Base-by-base conservation (phyloP, 106 monocot species). In the Vanilla planifolia region DNA sequence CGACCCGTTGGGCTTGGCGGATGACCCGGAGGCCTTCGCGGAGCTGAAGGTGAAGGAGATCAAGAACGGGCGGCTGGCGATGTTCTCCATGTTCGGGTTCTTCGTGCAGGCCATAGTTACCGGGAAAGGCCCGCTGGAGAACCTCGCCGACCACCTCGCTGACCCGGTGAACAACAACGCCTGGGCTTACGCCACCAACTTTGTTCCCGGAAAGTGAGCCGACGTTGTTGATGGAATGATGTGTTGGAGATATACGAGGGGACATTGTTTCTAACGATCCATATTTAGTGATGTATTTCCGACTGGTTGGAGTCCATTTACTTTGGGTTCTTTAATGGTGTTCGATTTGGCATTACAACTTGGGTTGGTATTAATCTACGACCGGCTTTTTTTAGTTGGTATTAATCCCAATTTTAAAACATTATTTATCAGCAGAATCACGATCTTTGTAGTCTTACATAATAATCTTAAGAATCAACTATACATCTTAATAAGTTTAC, bases 31-130 rank as follows among this genome's bases (percentile, higher is more conserved):
- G 61, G 81, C 81, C 16, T 82, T 82, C 44, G 81, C 76, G 2
- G 81, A 82, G 77, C 65, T 82, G 36, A 82, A 82, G 73, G 76
- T 82, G 65, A 82, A 82, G 72, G 81, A 82, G 68, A 43, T 82
- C 25, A 82, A 82, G 81, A 82, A 82, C 33, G 79, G 79, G 0
- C 57, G 79, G 29, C 55, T 79, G 24, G 79, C 79, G 22, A 79
- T 79, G 79, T 79, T 79, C 70, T 79, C 79, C 35, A 74, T 79
- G 79, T 79, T 79, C 36, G 79, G 79, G 8, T 79, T 79, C 61
- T 79, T 74, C 37, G 79, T 73, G 26, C 69, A 69, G 22, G 69
- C 69, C 15, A 61, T 69, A 17, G 69, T 69, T 2, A 69, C 69
- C 34, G 60, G 69, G 14, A 69, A 69, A 52, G 70, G 70, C 4